Conservation (phyloP, 2,329 filamentous ascomycete genomes). For the Sporothrix schenckii region DNA sequence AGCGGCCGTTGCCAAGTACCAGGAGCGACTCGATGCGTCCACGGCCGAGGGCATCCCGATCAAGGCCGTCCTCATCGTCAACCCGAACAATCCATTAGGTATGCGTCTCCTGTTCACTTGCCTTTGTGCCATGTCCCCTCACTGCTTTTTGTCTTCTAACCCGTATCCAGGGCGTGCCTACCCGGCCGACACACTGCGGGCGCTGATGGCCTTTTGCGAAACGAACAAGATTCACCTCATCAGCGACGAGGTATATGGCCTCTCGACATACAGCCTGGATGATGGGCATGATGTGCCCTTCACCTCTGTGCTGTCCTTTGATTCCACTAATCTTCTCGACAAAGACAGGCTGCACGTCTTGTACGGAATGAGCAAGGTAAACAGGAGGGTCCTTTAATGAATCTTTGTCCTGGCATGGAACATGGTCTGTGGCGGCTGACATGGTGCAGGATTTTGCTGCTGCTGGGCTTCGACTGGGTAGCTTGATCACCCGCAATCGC, state of each 20-base stretch:
- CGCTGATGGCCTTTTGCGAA: neutral
- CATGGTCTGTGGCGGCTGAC: too few relatives aligned
- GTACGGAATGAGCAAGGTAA: slow-evolving; percentile 5
- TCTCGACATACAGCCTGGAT: neutral
- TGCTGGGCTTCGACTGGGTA: neutral
- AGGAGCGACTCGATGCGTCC: neutral
- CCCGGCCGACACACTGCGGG: neutral
- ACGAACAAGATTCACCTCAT: neutral
- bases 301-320: neutral
- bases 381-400: too few relatives aligned
- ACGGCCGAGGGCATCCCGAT: neutral
- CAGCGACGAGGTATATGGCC: slow-evolving; percentile 1
- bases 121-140: too few relatives aligned
- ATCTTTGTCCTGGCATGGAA: too few relatives aligned
- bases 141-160: too few relatives aligned
- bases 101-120: too few relatives aligned
- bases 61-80: neutral
- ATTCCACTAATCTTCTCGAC: neutral
- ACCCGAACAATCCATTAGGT: slow-evolving; percentile 1
- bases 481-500: neutral
- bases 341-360: neutral
- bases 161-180: neutral
- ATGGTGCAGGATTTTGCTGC: neutral
- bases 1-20: neutral
- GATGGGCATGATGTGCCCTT: neutral